A percentile compares a stretch with the other conserved stretches of the same genome.
phyloP scores from a whole-genome alignment of 2,329 filamentous ascomycete species.

The Cadophora sp. region DNA sequence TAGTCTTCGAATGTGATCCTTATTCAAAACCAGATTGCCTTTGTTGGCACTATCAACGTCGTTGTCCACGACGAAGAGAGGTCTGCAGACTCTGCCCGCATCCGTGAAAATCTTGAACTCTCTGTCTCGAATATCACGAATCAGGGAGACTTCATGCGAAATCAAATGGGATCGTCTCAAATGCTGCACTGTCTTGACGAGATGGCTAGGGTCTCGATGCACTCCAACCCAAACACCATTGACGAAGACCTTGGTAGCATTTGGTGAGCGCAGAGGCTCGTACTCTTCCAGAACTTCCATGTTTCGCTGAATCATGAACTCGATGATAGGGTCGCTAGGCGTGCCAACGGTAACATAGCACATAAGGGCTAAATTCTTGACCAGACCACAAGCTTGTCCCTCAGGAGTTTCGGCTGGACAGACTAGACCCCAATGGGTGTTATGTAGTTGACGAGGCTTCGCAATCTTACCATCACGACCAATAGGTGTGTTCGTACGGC shows the following conservation, averaged over 20 bases:
- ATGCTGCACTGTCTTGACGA: constrained; percentile 80
- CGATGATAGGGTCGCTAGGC: constrained; percentile 85
- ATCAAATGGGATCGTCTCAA: constrained; percentile 83
- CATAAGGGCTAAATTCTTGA: constrained; percentile 98
- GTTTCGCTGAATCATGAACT: constrained; percentile 94
- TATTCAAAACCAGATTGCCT: constrained; percentile 81
- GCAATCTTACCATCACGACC: constrained; percentile 98
- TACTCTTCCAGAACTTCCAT: constrained; percentile 99
- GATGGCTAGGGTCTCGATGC: constrained; percentile 84
- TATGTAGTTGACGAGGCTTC: constrained; percentile 96
- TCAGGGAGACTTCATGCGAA: constrained; percentile 90
- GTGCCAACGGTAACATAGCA: constrained; percentile 97
- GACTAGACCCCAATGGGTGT: constrained; percentile 97
- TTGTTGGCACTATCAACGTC: constrained; percentile 75
- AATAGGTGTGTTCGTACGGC: constrained; percentile 96
- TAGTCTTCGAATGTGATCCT: constrained; percentile 81
- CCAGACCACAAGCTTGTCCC: constrained; percentile 96
- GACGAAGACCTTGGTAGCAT: constrained; percentile 97
- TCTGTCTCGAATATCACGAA: constrained; percentile 94
- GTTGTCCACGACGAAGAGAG: constrained; percentile 92
- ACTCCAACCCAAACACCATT: constrained; percentile 99
- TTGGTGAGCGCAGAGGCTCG: constrained; percentile 81
- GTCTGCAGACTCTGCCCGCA: constrained; percentile 91
- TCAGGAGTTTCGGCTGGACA: constrained; percentile 98
- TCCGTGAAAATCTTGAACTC: constrained; percentile 99